Conservation (phyloP, 331 rosid genomes). For the Spiraea crenata region DNA sequence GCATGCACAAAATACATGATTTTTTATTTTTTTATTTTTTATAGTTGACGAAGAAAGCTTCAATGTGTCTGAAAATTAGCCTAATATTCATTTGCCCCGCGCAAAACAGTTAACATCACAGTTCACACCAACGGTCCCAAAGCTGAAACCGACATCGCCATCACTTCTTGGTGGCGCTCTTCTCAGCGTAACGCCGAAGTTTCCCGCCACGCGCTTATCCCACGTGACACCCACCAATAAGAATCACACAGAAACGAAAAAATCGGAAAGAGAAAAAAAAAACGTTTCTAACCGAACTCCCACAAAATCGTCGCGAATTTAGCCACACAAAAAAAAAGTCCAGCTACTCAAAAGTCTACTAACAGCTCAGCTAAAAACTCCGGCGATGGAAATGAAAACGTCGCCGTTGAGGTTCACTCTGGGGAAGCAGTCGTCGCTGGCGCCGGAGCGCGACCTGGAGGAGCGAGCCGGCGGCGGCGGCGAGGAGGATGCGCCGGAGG, state of each 20-base stretch:
- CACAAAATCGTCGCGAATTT: background rate
- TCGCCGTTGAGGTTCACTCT: conserved; percentile 55
- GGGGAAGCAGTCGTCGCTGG: conserved; percentile 79
- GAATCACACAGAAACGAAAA: background rate
- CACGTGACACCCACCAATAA: background rate
- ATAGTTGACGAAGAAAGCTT: too few species aligned
- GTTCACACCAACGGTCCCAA: background rate
- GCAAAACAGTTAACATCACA: background rate
- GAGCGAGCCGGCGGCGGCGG: conserved; percentile 7
- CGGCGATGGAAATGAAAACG: conserved; percentile 49
- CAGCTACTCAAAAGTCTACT: background rate
- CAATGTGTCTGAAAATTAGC: too few species aligned
- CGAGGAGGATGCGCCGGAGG: conserved; percentile 25
- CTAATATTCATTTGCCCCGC: background rate
- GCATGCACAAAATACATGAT: too few species aligned
- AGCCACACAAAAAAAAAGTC: background rate
- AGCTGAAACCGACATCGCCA: background rate
- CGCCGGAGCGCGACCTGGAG: conserved; percentile 50
- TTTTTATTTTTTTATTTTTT: too few species aligned
- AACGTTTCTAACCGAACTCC: background rate
- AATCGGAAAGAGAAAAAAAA: too few species aligned
- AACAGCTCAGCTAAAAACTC: background rate
- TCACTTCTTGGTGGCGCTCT: background rate
- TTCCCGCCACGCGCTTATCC: background rate
- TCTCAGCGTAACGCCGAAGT: background rate